phyloP scores from a whole-genome alignment of 495 filamentous ascomycete species.

The Bacidia gigantensis region DNA sequence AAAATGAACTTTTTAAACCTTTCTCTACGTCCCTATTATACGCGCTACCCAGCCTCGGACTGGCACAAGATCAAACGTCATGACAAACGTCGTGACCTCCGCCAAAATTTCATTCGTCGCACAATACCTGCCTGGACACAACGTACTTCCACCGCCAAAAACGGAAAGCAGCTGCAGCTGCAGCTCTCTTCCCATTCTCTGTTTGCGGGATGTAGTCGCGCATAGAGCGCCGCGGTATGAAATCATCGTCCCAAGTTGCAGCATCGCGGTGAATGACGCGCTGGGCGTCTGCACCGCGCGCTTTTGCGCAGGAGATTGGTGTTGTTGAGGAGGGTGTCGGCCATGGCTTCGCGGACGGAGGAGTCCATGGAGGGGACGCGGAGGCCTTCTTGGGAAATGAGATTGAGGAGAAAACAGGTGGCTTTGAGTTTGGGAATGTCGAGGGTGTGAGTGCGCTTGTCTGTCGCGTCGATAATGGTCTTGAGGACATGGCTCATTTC shows the following conservation, averaged over 20 bases:
- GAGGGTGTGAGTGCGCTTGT: neutral
- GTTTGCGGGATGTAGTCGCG: neutral
- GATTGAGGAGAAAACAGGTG: constrained; percentile 26
- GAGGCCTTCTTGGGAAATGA: constrained; percentile 29
- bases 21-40: too few species aligned
- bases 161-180: constrained; percentile 22
- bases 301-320: constrained; percentile 22
- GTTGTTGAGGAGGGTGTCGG: constrained; percentile 24
- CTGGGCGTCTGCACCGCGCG: constrained; percentile 21
- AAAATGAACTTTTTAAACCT: too few species aligned
- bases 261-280: constrained; percentile 13
- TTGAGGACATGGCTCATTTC: neutral
- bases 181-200: neutral
- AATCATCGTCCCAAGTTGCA: constrained; percentile 20
- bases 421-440: constrained; percentile 19
- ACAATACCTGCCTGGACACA: constrained; percentile 38
- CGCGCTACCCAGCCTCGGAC: too few species aligned
- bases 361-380: constrained; percentile 18
- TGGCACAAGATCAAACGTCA: constrained; percentile 24
- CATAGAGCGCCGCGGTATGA: constrained; percentile 24
- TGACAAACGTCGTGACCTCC: constrained; percentile 25
- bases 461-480: neutral
- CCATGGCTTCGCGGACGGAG: constrained; percentile 18
- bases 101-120: constrained; percentile 29
- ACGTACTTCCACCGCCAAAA: constrained; percentile 30